Evolutionary conservation across 352 stramenopile species (phyloP).

Genomic region (Pythium plurisporium): DNA sequence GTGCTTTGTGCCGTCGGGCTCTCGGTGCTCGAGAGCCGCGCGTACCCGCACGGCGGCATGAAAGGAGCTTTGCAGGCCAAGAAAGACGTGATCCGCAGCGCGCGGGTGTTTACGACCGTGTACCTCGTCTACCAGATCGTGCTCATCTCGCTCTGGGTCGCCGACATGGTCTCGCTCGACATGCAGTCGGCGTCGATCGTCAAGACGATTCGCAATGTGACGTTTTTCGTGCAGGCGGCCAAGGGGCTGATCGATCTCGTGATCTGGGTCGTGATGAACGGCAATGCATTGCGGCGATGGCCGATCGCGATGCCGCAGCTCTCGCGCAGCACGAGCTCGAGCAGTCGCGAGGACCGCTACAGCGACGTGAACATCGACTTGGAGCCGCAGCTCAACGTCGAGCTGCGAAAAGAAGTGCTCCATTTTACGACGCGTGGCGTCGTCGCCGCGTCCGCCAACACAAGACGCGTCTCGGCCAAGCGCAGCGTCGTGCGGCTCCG

Average conservation of each 20-base stretch:
- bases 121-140: slow-evolving; percentile 84
- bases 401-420: slow-evolving; percentile 83
- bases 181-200: slow-evolving; percentile 27
- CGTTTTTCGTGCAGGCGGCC: slow-evolving; percentile 64
- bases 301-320: not conserved
- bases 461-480: slow-evolving; percentile 37
- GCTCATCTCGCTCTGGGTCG: slow-evolving; percentile 75
- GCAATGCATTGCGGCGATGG: slow-evolving; percentile 15
- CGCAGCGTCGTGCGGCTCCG: slow-evolving; percentile 65
- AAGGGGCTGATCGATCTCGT: slow-evolving; percentile 82
- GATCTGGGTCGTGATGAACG: slow-evolving; percentile 81
- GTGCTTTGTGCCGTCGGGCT: slow-evolving; percentile 61
- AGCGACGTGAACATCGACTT: slow-evolving; percentile 80
- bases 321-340: slow-evolving; percentile 23
- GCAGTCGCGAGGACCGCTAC: slow-evolving; percentile 30
- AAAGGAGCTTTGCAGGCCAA: slow-evolving; percentile 72
- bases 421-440: slow-evolving; percentile 86
- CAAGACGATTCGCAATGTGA: slow-evolving; percentile 44
- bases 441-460: slow-evolving; percentile 70
- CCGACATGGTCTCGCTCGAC: slow-evolving; percentile 49
- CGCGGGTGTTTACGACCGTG: slow-evolving; percentile 71
- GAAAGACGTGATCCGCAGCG: slow-evolving; percentile 76
- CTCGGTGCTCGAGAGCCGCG: slow-evolving; percentile 63
- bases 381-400: slow-evolving; percentile 82
- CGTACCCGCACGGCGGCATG: slow-evolving; percentile 69